phyloP scores from a whole-genome alignment of 2,329 filamentous ascomycete genomes.

The Talaromyces sp. region DNA sequence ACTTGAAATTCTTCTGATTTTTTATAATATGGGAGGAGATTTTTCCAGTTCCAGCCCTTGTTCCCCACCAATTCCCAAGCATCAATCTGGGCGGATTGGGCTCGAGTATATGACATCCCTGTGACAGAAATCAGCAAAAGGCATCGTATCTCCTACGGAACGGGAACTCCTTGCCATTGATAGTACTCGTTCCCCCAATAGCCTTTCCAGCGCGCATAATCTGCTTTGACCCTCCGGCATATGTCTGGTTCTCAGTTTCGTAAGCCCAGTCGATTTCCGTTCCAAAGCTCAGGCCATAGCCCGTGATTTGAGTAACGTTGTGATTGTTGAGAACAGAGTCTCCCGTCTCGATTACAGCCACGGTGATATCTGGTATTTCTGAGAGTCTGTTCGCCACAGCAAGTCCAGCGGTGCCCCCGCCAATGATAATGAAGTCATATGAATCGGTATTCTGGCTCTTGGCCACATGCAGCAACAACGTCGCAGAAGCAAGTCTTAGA shows the following conservation, averaged over 20 bases:
- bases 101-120: constrained; percentile 42
- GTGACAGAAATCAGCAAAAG: background rate
- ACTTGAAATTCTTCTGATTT: background rate
- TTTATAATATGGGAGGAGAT: constrained; percentile 23
- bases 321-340: constrained; percentile 29
- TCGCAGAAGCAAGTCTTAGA: background rate
- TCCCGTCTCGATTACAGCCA: constrained; percentile 34
- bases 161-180: constrained; percentile 38
- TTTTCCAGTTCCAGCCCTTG: constrained; percentile 34
- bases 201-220: constrained; percentile 44
- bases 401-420: constrained; percentile 36
- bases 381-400: constrained; percentile 37
- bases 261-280: constrained; percentile 45
- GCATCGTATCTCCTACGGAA: background rate
- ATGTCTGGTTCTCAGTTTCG: constrained; percentile 39
- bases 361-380: constrained; percentile 28
- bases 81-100: constrained; percentile 38
- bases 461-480: background rate
- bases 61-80: constrained; percentile 36
- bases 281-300: constrained; percentile 31
- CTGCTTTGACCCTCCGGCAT: constrained; percentile 31
- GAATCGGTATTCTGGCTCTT: background rate
- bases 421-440: constrained; percentile 35
- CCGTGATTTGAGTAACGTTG: constrained; percentile 29
- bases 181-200: constrained; percentile 44